A percentile compares a stretch with the other conserved stretches of the same genome.
Evolutionary conservation across 306 rosid genomes (phyloP).

Genomic region (Purshia tridentata): DNA sequence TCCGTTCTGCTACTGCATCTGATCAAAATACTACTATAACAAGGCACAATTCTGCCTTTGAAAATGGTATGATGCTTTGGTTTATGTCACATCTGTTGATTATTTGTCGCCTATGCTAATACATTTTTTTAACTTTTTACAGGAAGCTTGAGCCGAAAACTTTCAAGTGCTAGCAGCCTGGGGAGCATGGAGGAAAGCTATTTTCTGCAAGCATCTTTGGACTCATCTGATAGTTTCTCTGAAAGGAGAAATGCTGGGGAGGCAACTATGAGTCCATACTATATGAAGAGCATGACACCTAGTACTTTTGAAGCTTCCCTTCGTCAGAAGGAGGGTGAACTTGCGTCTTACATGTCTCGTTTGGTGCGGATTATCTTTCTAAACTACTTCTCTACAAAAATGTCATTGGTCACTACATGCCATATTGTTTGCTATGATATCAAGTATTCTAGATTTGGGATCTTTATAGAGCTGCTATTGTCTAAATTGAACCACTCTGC

Average conservation of each 20-base stretch:
- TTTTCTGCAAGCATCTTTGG: conserved; percentile 93
- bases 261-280: conserved; percentile 75
- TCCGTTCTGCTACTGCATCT: conserved; percentile 46
- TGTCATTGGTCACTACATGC: not conserved
- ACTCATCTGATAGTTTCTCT: conserved; percentile 65
- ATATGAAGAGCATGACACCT: conserved; percentile 91
- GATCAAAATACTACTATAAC: conserved; percentile 52
- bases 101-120: conserved; percentile 24
- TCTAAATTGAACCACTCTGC: not conserved
- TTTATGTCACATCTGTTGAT: conserved; percentile 20
- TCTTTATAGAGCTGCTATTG: conserved; percentile 12
- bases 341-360: conserved; percentile 95
- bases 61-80: conserved; percentile 64
- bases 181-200: conserved; percentile 97
- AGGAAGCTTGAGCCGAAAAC: conserved; percentile 76
- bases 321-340: conserved; percentile 99
- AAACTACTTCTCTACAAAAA: conserved; percentile 7
- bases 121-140: conserved; percentile 17
- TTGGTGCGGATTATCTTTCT: conserved; percentile 53
- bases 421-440: not conserved
- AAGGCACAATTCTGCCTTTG: conserved; percentile 60
- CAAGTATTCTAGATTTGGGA: conserved; percentile 13
- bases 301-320: conserved; percentile 94
- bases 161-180: conserved; percentile 87
- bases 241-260: conserved; percentile 79